These are phyloP conservation scores for Calonectria pauciramosa DNA, from an alignment of 2,329 filamentous ascomycete species.

Conservation along the genomic window DNA sequence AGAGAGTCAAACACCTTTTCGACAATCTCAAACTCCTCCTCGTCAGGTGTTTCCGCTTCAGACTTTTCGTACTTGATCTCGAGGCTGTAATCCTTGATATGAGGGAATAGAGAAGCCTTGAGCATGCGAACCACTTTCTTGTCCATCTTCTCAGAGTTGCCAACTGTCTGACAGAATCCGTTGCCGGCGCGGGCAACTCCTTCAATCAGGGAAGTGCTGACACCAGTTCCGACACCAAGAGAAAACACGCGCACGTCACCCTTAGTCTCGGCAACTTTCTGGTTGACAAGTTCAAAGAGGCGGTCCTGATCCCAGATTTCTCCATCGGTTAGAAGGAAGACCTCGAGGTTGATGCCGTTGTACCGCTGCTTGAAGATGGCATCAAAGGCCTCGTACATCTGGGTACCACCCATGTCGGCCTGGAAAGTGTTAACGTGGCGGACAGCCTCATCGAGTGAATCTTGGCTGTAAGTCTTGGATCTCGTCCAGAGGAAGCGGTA, in stretches of 20 bases:
- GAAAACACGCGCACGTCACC: conserved; percentile 66
- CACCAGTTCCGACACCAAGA: conserved; percentile 65
- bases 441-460: conserved; percentile 59
- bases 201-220: conserved; percentile 67
- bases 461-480: conserved; percentile 61
- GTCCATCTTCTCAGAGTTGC: conserved; percentile 74
- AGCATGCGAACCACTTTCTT: conserved; percentile 81
- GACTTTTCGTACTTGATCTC: conserved; percentile 69
- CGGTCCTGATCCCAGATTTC: conserved; percentile 63
- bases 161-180: conserved; percentile 74
- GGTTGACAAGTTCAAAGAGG: conserved; percentile 61
- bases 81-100: conserved; percentile 74
- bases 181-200: conserved; percentile 67
- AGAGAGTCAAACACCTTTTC: conserved; percentile 68
- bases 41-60: conserved; percentile 32
- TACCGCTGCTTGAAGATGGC: conserved; percentile 58
- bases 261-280: conserved; percentile 54
- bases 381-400: conserved; percentile 63
- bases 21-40: conserved; percentile 74
- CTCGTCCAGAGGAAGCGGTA: conserved; percentile 62
- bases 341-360: conserved; percentile 63
- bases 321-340: conserved; percentile 70
- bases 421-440: conserved; percentile 57
- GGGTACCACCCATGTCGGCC: conserved; percentile 66
- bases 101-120: conserved; percentile 76